These are phyloP conservation scores for Yamadazyma scolyti DNA, from an alignment of 805 yeast species.

Conservation along the genomic window DNA sequence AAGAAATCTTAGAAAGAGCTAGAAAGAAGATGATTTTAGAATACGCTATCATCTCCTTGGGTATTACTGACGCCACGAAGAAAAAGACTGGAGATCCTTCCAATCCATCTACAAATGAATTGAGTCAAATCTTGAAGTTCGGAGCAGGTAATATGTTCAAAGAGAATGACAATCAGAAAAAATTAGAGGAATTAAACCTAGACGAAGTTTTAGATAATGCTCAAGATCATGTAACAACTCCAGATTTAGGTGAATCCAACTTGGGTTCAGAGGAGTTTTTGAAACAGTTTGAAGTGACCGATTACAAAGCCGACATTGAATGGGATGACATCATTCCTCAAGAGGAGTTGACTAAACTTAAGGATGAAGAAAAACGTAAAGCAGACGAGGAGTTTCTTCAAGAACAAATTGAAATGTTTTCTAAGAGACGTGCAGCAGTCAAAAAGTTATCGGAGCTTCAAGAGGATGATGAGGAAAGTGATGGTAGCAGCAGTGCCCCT, in stretches of 20 bases:
- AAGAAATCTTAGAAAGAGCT: constrained; percentile 94
- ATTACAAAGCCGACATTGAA: constrained; percentile 94
- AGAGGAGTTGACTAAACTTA: constrained; percentile 81
- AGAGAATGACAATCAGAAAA: constrained; percentile 91
- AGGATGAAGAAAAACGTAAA: constrained; percentile 85
- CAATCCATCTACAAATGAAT: constrained; percentile 82
- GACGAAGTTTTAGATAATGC: constrained; percentile 97
- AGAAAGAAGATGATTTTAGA: constrained; percentile 97
- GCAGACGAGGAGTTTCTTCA: constrained; percentile 83
- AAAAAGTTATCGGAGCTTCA: constrained; percentile 45
- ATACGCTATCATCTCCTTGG: constrained; percentile 94
- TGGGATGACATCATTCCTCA: constrained; percentile 99
- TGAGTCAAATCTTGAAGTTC: constrained; percentile 89
- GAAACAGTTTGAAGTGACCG: constrained; percentile 97
- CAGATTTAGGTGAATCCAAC: constrained; percentile 95
- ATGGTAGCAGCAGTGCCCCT: constrained; percentile 34
- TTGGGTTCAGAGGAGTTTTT: constrained; percentile 97
- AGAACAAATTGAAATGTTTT: constrained; percentile 85
- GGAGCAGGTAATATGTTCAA: constrained; percentile 99
- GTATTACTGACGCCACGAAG: constrained; percentile 77
- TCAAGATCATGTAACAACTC: constrained; percentile 94
- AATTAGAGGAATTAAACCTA: constrained; percentile 88
- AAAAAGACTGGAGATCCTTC: constrained; percentile 38
- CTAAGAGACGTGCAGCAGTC: constrained; percentile 74
- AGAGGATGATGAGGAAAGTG: constrained; percentile 33